Conservation (phyloP, 106 monocot genomes). For the Ottelia alismoides region DNA sequence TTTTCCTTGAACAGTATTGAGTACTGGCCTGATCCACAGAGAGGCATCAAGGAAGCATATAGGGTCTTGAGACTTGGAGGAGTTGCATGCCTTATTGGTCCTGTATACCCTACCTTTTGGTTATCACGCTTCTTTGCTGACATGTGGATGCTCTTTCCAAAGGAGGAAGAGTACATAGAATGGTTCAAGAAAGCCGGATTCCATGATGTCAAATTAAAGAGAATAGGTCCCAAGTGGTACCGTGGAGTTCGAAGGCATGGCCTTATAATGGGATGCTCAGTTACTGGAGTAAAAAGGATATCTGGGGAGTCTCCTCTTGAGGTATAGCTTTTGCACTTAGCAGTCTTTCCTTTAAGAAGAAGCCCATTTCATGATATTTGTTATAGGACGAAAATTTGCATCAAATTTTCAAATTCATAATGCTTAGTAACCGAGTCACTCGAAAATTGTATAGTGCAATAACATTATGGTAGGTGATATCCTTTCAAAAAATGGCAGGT, state of each 20-base stretch:
- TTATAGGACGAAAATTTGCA: too few relatives aligned
- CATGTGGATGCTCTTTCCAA: constrained; percentile 96
- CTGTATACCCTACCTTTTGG: constrained; percentile 97
- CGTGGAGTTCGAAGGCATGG: constrained; percentile 89
- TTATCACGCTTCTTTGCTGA: constrained; percentile 89
- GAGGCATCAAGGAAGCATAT: constrained; percentile 92
- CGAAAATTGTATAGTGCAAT: too few relatives aligned
- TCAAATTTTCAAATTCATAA: too few relatives aligned
- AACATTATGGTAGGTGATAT: too few relatives aligned
- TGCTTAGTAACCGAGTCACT: too few relatives aligned
- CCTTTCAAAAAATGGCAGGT: too few relatives aligned
- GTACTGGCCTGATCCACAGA: constrained; percentile 95
- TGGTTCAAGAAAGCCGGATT: constrained; percentile 96
- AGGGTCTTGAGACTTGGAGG: constrained; percentile 73
- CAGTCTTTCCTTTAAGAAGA: too few relatives aligned
- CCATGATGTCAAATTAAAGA: constrained; percentile 72
- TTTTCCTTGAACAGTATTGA: constrained; percentile 62
- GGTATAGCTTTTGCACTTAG: constrained; percentile 19
- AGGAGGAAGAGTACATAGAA: constrained; percentile 91
- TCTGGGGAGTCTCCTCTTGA: constrained; percentile 82
- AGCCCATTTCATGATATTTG: too few relatives aligned
- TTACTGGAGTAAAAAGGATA: constrained; percentile 72
- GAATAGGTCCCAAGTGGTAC: constrained; percentile 95
- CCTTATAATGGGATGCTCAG: constrained; percentile 93
- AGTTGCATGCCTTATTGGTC: constrained; percentile 76